These are phyloP conservation scores for Mycena metata DNA, from an alignment of 768 basidiomycete genomes.

Conservation along the genomic window DNA sequence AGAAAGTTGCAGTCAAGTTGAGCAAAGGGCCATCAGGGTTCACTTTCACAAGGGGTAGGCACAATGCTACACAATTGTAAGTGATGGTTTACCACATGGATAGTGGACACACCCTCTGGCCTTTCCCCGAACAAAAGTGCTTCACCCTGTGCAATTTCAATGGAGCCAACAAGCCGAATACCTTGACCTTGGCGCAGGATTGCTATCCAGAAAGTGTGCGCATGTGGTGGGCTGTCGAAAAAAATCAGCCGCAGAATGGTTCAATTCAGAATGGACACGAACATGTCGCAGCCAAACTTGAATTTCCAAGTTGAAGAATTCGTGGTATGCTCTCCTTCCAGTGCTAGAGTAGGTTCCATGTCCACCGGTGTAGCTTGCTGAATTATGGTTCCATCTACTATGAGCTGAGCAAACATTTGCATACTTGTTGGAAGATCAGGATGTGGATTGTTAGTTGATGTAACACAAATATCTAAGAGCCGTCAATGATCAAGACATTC, in stretches of 20 bases:
- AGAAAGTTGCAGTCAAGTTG: not conserved
- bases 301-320: slow-evolving; percentile 2
- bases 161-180: not conserved
- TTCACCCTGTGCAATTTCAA: slow-evolving; percentile 6
- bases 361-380: not conserved
- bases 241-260: not conserved
- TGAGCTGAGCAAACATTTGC: slow-evolving; percentile 14
- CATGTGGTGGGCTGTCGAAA: not conserved
- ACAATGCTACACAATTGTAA: not conserved
- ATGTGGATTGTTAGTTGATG: not conserved
- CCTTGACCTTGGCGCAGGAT: not conserved
- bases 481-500: not conserved
- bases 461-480: slow-evolving; percentile 2
- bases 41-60: not conserved
- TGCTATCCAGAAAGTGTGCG: not conserved
- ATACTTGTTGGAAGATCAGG: slow-evolving; percentile 7
- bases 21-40: slow-evolving; percentile 6
- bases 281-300: slow-evolving; percentile 3
- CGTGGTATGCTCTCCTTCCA: no score
- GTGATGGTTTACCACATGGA: not conserved
- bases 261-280: not conserved
- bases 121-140: not conserved
- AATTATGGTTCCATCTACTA: slow-evolving; percentile 1
- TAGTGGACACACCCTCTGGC: not conserved
- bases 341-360: no score